A percentile compares a stretch with the other conserved stretches of the same genome.
Evolutionary conservation across 2,329 filamentous ascomycete species (phyloP).

Genomic region (Penicillium sp.): DNA sequence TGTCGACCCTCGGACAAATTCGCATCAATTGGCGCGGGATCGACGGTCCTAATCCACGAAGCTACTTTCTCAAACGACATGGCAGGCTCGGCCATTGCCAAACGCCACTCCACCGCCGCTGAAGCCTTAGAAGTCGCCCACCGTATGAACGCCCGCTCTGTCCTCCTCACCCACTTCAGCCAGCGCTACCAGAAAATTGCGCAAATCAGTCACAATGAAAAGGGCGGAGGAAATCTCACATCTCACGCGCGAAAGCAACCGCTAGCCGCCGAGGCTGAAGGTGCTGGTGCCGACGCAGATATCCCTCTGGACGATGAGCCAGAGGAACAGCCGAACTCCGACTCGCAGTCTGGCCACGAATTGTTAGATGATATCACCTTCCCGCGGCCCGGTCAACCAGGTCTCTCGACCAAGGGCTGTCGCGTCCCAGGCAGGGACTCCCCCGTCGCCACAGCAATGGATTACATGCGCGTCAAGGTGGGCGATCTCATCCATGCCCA

Average conservation of each 20-base stretch:
- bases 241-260: constrained; percentile 17
- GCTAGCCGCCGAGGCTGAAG: constrained; percentile 7
- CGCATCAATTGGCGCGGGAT: constrained; percentile 69
- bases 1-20: constrained; percentile 79
- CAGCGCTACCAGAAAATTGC: constrained; percentile 85
- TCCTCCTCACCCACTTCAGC: constrained; percentile 91
- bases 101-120: constrained; percentile 86
- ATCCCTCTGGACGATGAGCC: constrained; percentile 36
- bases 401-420: constrained; percentile 28
- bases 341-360: constrained; percentile 4
- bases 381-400: not conserved
- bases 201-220: constrained; percentile 46
- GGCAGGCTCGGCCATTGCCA: constrained; percentile 74
- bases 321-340: constrained; percentile 15
- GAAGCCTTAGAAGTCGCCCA: constrained; percentile 81
- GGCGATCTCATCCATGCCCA: constrained; percentile 63
- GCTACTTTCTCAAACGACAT: constrained; percentile 94
- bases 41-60: constrained; percentile 90
- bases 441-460: constrained; percentile 64
- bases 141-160: constrained; percentile 76
- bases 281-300: constrained; percentile 20
- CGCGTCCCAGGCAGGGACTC: constrained; percentile 34
- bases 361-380: constrained; percentile 23
- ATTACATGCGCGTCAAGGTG: constrained; percentile 66
- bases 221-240: not conserved